Base-by-base conservation (phyloP, 768 basidiomycete species). In the Cubamyces lactineus region DNA sequence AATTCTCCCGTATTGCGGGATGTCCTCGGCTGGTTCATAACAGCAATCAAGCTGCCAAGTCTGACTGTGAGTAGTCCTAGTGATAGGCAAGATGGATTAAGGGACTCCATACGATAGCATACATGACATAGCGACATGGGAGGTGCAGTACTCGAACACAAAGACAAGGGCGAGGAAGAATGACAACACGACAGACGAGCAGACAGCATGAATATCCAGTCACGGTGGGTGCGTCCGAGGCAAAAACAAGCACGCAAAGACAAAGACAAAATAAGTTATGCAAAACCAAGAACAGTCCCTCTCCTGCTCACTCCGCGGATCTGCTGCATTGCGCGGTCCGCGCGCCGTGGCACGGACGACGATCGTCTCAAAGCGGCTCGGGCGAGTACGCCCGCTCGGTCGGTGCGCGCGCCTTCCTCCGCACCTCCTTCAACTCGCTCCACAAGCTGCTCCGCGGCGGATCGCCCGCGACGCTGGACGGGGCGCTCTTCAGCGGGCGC, bases 381-480 rank as follows among this genome's bases (percentile, higher is more conserved):
- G 60, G 63, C 2, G 77, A 75, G 62, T 72, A 73, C 62, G 80
- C 77, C 60, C 71, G 74, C 51, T 78, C 77, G 19, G 82, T 83
- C 41, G 76, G 75, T 51, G 80, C 77, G 41, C 78, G 76, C 60
- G 83, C 75, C 70, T 78, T 79, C 60, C 76, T 75, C 65, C 77
- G 80, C 55, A 84, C 75, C 59, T 81, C 79, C 68, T 77, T 78
- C 24, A 87, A 73, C 66, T 87, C 86, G 45, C 76, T 77, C 84
- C 85, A 86, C 62, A 87, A 68, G 59, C 76, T 77, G 66, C 80
- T 79, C 64, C 81, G 70, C 43, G 79, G 79, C 15, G 74, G 76
- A 6, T 69, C 77, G 21, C 69, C 70, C 15, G 59, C 66, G 26
- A 74, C 72, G 64, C 73, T 76, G 48, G 70, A 66, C 16, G 68